A percentile compares a stretch with the other conserved stretches of the same genome.
phyloP scores from a whole-genome alignment of 768 basidiomycete genomes.

The Termitomyces sp. region DNA sequence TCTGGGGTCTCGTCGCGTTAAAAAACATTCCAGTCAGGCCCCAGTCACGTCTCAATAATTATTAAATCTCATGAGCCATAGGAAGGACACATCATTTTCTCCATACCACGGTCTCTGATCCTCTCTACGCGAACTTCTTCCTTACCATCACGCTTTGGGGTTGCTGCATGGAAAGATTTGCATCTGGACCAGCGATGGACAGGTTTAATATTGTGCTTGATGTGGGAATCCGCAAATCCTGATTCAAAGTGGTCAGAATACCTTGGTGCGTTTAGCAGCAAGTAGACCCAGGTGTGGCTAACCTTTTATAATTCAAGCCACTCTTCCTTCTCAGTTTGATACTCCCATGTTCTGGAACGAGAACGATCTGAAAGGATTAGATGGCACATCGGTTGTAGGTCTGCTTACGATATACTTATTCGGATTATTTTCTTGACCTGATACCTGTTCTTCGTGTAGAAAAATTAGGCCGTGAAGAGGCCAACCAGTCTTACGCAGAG shows the following conservation, averaged over 20 bases:
- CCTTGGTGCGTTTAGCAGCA: slow-evolving; percentile 43
- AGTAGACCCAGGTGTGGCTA: neutral
- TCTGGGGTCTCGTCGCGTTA: slow-evolving; percentile 72
- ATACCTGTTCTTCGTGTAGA: slow-evolving; percentile 35
- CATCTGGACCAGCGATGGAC: slow-evolving; percentile 74
- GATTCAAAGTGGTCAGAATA: slow-evolving; percentile 70
- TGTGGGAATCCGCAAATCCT: slow-evolving; percentile 80
- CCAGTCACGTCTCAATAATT: neutral
- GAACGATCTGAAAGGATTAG: slow-evolving; percentile 66
- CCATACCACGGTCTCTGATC: slow-evolving; percentile 71
- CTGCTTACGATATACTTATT: slow-evolving; percentile 23
- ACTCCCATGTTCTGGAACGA: slow-evolving; percentile 95
- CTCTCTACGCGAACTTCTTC: slow-evolving; percentile 75
- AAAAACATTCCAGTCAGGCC: slow-evolving; percentile 62
- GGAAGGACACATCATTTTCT: slow-evolving; percentile 76
- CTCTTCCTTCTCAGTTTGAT: slow-evolving; percentile 68
- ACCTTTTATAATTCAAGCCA: slow-evolving; percentile 30
- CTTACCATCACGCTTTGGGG: slow-evolving; percentile 56
- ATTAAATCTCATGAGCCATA: slow-evolving; percentile 23
- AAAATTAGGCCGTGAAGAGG: slow-evolving; percentile 83
- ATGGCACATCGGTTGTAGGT: slow-evolving; percentile 88
- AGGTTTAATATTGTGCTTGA: slow-evolving; percentile 87
- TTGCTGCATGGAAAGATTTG: slow-evolving; percentile 56
- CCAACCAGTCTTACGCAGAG: slow-evolving; percentile 64
- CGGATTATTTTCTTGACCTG: neutral